Evolutionary conservation across 768 basidiomycete genomes (phyloP).

Genomic region (Lactarius evosmus): DNA sequence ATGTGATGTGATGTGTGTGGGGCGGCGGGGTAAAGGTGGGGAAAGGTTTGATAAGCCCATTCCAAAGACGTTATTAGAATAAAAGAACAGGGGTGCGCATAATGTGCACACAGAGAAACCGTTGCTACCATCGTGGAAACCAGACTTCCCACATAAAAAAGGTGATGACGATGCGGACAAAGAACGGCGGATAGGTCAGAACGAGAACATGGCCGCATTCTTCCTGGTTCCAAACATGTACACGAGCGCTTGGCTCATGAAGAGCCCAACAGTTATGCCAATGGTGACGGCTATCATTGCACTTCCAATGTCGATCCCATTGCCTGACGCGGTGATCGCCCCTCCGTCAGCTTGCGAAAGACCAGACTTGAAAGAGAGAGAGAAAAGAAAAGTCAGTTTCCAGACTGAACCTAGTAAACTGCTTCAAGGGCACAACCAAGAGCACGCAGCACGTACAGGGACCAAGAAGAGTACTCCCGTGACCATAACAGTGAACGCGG

Average conservation of each 20-base stretch:
- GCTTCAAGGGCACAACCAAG: neutral
- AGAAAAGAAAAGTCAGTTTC: conserved; percentile 14
- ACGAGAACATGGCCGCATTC: conserved; percentile 82
- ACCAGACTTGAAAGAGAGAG: conserved; percentile 53
- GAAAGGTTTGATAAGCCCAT: neutral
- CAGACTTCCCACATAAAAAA: neutral
- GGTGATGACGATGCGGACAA: neutral
- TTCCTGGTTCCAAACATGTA: conserved; percentile 85
- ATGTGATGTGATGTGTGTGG: neutral
- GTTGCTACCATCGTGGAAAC: neutral
- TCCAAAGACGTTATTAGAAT: neutral
- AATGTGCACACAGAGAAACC: neutral
- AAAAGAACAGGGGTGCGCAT: neutral
- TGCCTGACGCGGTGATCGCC: conserved; percentile 68
- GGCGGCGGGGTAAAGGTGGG: neutral
- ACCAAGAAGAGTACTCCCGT: conserved; percentile 85
- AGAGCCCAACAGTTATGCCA: conserved; percentile 85
- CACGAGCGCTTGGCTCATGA: conserved; percentile 83
- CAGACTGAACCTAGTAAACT: neutral
- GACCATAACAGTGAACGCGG: conserved; percentile 89
- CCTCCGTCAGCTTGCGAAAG: conserved; percentile 78
- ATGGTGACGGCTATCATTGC: conserved; percentile 90
- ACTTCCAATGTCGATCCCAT: conserved; percentile 78
- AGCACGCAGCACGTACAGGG: conserved; percentile 52
- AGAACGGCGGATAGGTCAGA: conserved; percentile 39